These are phyloP conservation scores for Erysimum cheiranthoides DNA, from an alignment of 345 rosid species.

Conservation along the genomic window DNA sequence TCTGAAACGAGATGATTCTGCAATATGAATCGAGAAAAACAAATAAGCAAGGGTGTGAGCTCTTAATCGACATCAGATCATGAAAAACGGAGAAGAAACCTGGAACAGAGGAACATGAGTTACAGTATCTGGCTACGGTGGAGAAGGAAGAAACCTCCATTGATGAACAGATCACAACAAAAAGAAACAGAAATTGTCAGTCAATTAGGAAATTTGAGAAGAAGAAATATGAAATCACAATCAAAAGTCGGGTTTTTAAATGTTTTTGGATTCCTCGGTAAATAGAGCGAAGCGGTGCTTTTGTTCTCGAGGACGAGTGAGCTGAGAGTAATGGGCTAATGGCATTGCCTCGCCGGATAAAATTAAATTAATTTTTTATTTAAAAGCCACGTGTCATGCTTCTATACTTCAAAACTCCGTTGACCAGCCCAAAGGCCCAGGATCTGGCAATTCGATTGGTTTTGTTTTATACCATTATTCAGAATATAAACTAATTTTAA, in stretches of 20 bases:
- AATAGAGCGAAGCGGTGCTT: slow-evolving; percentile 24
- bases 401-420: not conserved
- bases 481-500: no score
- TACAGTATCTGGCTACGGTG: slow-evolving; percentile 31
- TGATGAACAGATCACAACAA: not conserved
- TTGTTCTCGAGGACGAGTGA: not conserved
- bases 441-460: not conserved
- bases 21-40: slow-evolving; percentile 15
- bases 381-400: slow-evolving; percentile 6
- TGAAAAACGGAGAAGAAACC: slow-evolving; percentile 47
- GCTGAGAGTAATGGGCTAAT: no score
- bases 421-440: slow-evolving; percentile 22
- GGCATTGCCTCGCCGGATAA: not conserved
- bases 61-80: not conserved
- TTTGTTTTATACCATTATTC: no score
- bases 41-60: not conserved
- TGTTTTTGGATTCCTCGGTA: not conserved
- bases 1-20: slow-evolving; percentile 51
- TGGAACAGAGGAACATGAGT: slow-evolving; percentile 44
- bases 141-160: slow-evolving; percentile 62
- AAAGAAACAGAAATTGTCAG: not conserved
- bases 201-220: not conserved
- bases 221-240: not conserved
- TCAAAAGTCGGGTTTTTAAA: not conserved
- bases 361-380: not conserved